phyloP scores from a whole-genome alignment of 1,284 basidiomycete genomes.

The Heterobasidion irregulare region DNA sequence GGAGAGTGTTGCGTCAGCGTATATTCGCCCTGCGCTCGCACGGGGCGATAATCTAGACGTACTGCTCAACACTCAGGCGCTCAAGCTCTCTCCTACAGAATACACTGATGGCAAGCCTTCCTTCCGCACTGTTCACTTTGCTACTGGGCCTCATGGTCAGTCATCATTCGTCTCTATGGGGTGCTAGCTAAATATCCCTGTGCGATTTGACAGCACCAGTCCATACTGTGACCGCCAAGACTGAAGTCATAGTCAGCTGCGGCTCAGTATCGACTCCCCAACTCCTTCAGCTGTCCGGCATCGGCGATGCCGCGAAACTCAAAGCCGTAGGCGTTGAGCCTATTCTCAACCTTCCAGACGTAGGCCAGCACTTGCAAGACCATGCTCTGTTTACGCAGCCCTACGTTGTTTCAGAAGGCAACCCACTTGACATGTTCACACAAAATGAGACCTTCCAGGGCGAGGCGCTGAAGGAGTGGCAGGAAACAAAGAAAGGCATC shows the following conservation, averaged over 20 bases:
- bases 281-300: constrained; percentile 35
- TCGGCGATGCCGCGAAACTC: constrained; percentile 25
- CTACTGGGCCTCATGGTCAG: constrained; percentile 13
- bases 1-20: constrained; percentile 28
- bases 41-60: constrained; percentile 31
- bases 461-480: not conserved
- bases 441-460: constrained; percentile 8
- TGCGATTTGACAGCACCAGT: constrained; percentile 10
- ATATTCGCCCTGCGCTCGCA: constrained; percentile 23
- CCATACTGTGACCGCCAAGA: constrained; percentile 13
- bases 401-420: constrained; percentile 13
- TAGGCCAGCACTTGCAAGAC: constrained; percentile 33
- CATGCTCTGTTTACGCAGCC: constrained; percentile 15
- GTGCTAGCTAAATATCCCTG: not conserved
- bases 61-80: constrained; percentile 31
- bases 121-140: constrained; percentile 26
- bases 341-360: constrained; percentile 22
- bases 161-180: not conserved
- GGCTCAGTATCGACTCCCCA: constrained; percentile 31
- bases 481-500: not conserved
- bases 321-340: constrained; percentile 20
- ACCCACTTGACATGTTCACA: constrained; percentile 12
- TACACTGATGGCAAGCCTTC: constrained; percentile 10
- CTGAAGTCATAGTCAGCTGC: constrained; percentile 24
- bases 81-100: constrained; percentile 23